phyloP scores from a whole-genome alignment of 2,329 filamentous ascomycete genomes.

The Clathrospora elynae region DNA sequence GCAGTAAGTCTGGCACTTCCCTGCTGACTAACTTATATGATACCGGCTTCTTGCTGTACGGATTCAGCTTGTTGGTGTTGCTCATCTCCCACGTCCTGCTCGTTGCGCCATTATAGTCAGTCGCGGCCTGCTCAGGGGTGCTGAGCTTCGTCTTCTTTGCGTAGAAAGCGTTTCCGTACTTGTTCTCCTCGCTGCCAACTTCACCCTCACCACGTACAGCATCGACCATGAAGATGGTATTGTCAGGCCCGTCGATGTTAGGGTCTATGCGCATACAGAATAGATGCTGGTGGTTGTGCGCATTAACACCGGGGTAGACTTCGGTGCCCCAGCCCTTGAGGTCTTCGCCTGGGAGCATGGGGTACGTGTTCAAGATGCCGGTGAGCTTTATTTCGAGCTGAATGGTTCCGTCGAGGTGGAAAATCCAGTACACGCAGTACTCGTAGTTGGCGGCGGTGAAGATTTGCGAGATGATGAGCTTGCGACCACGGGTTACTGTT shows the following conservation, averaged over 20 bases:
- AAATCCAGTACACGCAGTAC: constrained; percentile 86
- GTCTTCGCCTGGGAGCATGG: constrained; percentile 79
- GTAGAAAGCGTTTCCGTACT: constrained; percentile 88
- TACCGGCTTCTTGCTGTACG: constrained; percentile 81
- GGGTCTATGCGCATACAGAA: constrained; percentile 90
- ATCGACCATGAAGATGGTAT: constrained; percentile 85
- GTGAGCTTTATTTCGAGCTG: constrained; percentile 90
- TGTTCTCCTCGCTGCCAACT: constrained; percentile 81
- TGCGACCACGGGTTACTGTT: constrained; percentile 83
- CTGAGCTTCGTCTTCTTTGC: constrained; percentile 80
- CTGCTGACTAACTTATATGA: constrained; percentile 89
- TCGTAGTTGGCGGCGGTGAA: constrained; percentile 98
- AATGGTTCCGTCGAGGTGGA: constrained; percentile 89
- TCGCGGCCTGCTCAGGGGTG: constrained; percentile 70
- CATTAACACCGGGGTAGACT: constrained; percentile 89
- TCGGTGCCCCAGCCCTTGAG: constrained; percentile 87
- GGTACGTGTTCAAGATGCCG: constrained; percentile 90
- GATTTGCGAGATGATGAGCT: constrained; percentile 85
- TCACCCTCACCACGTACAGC: constrained; percentile 71
- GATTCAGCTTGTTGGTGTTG: constrained; percentile 83
- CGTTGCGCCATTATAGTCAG: constrained; percentile 80
- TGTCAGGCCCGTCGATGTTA: constrained; percentile 82
- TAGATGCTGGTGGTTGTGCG: constrained; percentile 94
- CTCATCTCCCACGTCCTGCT: constrained; percentile 88
- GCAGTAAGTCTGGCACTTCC: constrained; percentile 77